Base-by-base conservation (phyloP, 73 alveolate genomes). In the Symbiodinium natans region DNA sequence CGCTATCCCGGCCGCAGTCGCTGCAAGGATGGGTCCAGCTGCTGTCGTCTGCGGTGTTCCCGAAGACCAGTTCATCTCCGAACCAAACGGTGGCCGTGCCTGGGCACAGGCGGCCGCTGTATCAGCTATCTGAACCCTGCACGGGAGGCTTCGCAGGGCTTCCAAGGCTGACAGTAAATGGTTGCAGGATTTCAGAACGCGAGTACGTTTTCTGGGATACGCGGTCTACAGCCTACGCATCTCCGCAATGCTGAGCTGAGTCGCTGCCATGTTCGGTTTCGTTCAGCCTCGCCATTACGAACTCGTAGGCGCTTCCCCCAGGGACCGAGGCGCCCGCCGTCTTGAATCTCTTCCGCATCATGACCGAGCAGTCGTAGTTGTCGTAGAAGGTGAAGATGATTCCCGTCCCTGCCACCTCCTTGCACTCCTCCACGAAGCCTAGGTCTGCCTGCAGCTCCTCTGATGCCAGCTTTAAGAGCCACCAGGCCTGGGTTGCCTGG, bases 51-150 rank as follows among this genome's bases (percentile, higher is more conserved):
- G 83, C 83, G 83, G 13, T 71, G 83, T n/a, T 31, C 40, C 83
- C 83, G 83, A 71, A 71, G 83, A 71, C 83, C 40, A 31, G 83
- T 36, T 71, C 83, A 71, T 71, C 83, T 71, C 83, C 83, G 39
- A 71, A 71, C 83, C 83, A 71, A 21, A 71, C 83, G 83, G 83
- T 71, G 39, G 83, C 83, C 19, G 83, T n/a, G 83, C 83, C 83
- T 71, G 83, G 40, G 6, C 27, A 19, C 38, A 11, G 41, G 71
- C 2, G 71, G 71, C 2, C n/a, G n/a, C n/a, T n/a, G n/a, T n/a
- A n/a, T n/a, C n/a, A n/a, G n/a, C n/a, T n/a, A n/a, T n/a, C n/a
- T n/a, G n/a, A n/a, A n/a, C n/a, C n/a, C n/a, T n/a, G n/a, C n/a
- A n/a, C n/a, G n/a, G n/a, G n/a, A n/a, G n/a, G n/a, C n/a, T n/a